Base-by-base conservation (phyloP, 1,284 basidiomycete genomes). In the Gomphus sp. region DNA sequence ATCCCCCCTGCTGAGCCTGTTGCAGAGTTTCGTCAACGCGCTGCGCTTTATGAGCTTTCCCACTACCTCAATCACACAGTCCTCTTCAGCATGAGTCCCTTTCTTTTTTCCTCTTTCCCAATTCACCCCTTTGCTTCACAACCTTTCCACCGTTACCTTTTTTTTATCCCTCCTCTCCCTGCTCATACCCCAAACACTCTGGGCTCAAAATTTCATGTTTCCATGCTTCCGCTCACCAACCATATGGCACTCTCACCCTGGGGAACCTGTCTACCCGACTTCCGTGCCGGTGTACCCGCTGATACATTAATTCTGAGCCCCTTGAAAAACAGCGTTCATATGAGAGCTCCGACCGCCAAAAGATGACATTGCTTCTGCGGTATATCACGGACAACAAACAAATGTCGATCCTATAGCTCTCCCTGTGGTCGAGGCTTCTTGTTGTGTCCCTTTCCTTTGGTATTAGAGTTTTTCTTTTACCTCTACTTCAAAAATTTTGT, bases 41-140 rank as follows among this genome's bases (percentile, higher is more conserved):
- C 22, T 22, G 22, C 1, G 22, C 22, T 22, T 22, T 22, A 22
- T 22, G 22, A 22, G 22, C 22, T 22, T 22, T 22, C 22, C 22
- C 22, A 22, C 22, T 22, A 22, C 22, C 22, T 22, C 22, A 22
- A 94, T 65, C 89, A 91, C 65, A 86, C 87, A 0, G 73, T 87
- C 8, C 66, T 91, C 5, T 90, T 90, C 52, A 67, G 67, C 63
- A 87, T 87, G 65, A 71, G 82, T 73, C 55, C 11, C 52, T 43
- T 33, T 59, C 28, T 34, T 4, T 55, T 25, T 18, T 57, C 31
- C 14, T 3, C 18, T 28, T 55, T 1, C 18, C 12, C 44, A 8
- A 8, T 12, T 25, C n/a, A 10, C 18, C 2, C 18, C 25, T 10
- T 9, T 22, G 2, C n/a, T 36, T 52, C 34, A 3, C 0, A 6